Conservation (phyloP, 345 rosid species). For the Acer negundo region DNA sequence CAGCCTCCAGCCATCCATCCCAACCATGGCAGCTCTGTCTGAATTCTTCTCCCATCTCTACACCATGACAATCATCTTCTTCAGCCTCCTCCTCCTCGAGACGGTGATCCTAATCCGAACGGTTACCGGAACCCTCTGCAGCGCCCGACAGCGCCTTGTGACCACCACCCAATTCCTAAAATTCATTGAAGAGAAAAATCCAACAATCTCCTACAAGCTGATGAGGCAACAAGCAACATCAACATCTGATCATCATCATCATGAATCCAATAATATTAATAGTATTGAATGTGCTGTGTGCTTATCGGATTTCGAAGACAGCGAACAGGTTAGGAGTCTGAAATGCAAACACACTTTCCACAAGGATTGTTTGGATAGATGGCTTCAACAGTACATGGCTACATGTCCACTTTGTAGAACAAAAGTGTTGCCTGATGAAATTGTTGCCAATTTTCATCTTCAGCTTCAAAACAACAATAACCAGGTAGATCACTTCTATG, state of each 20-base stretch:
- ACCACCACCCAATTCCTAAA: conserved; percentile 37
- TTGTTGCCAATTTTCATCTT: conserved; percentile 31
- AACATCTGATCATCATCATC: no score
- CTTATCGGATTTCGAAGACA: conserved; percentile 43
- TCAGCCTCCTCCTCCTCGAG: conserved; percentile 37
- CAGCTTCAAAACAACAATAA: conserved; percentile 17
- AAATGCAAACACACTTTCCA: conserved; percentile 52
- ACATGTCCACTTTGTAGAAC: conserved; percentile 60
- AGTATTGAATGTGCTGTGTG: conserved; percentile 41
- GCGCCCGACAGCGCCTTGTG: conserved; percentile 6
- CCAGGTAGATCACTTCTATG: conserved; percentile 19
- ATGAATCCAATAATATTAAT: not conserved
- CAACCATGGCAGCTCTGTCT: conserved; percentile 38
- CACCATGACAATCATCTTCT: conserved; percentile 33
- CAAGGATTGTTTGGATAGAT: conserved; percentile 50
- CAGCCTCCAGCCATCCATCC: not conserved
- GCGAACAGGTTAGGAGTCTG: conserved; percentile 41
- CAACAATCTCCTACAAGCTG: conserved; percentile 28
- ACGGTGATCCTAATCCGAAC: conserved; percentile 30
- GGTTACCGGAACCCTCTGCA: conserved; percentile 11
- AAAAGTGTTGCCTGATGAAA: conserved; percentile 47
- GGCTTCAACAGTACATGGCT: conserved; percentile 43
- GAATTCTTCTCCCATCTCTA: conserved; percentile 28
- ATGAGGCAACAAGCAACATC: not conserved
- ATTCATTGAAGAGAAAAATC: conserved; percentile 40